Percentiles rank a stretch among this genome's conserved stretches.
phyloP scores from a whole-genome alignment of 148 eudicot species.

The Mesembryanthemum crystallinum region DNA sequence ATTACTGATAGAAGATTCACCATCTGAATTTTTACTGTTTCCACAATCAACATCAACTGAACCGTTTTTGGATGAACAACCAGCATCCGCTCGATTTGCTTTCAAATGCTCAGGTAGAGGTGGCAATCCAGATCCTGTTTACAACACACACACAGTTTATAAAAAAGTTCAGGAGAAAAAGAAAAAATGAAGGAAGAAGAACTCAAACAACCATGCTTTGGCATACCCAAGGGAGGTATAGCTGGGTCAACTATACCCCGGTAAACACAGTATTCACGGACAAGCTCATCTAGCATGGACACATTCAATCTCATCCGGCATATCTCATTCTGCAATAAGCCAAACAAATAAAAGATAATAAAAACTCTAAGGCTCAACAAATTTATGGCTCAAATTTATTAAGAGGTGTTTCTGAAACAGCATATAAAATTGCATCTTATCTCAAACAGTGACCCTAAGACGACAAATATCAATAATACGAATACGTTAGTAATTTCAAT shows the following conservation, averaged over 20 bases:
- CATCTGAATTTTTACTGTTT: conserved; percentile 51
- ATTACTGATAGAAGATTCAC: conserved; percentile 50
- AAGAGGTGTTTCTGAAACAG: too few species aligned
- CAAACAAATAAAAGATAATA: conserved; percentile 11
- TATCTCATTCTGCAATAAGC: conserved; percentile 72
- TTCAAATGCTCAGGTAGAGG: conserved; percentile 21
- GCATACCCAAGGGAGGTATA: conserved; percentile 39
- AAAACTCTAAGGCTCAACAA: neutral
- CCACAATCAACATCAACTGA: conserved; percentile 39
- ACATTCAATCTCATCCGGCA: conserved; percentile 73
- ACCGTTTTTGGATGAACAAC: conserved; percentile 41
- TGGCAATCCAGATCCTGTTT: conserved; percentile 31
- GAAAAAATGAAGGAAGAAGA: neutral
- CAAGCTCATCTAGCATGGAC: conserved; percentile 79
- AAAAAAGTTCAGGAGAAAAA: neutral
- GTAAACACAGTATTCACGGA: conserved; percentile 83
- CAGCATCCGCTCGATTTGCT: conserved; percentile 33
- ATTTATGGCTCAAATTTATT: neutral
- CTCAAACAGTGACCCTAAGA: neutral
- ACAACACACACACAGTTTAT: neutral
- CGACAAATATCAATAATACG: neutral
- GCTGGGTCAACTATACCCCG: conserved; percentile 77
- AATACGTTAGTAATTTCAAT: neutral
- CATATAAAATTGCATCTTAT: neutral
- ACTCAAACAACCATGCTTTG: neutral